A percentile compares a stretch with the other conserved stretches of the same genome.
These are phyloP conservation scores for Plantago elongata DNA, from an alignment of 257 asterid genomes.

Conservation along the genomic window DNA sequence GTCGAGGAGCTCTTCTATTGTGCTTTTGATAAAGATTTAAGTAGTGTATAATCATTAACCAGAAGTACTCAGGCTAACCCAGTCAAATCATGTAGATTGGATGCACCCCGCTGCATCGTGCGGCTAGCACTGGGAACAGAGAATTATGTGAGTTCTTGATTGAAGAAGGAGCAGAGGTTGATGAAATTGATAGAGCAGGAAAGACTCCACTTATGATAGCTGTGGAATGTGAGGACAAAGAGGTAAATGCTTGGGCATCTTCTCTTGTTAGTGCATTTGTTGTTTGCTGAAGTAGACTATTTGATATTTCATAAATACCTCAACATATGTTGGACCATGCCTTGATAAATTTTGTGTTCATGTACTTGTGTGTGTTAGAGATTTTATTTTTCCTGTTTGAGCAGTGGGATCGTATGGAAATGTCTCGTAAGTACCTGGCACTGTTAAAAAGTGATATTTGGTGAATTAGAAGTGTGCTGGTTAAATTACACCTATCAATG, in stretches of 20 bases:
- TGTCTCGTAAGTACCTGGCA: too few species aligned
- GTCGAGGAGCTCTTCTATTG: background rate
- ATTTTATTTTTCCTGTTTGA: background rate
- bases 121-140: constrained; percentile 84
- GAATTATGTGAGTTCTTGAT: constrained; percentile 68
- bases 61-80: background rate
- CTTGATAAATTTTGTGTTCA: background rate
- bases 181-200: constrained; percentile 78
- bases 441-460: too few species aligned
- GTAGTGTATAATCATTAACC: background rate
- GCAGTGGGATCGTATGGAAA: too few species aligned
- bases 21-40: background rate
- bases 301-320: background rate
- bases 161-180: constrained; percentile 96
- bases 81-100: constrained; percentile 54
- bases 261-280: constrained; percentile 4
- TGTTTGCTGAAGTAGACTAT: background rate
- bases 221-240: constrained; percentile 65
- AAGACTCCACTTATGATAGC: constrained; percentile 94
- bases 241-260: constrained; percentile 36
- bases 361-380: background rate
- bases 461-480: too few species aligned
- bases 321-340: background rate
- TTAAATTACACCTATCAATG: too few species aligned
- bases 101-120: constrained; percentile 95